Evolutionary conservation across 2,329 filamentous ascomycete genomes (phyloP).

Genomic region (Dactylellina parvicollis): DNA sequence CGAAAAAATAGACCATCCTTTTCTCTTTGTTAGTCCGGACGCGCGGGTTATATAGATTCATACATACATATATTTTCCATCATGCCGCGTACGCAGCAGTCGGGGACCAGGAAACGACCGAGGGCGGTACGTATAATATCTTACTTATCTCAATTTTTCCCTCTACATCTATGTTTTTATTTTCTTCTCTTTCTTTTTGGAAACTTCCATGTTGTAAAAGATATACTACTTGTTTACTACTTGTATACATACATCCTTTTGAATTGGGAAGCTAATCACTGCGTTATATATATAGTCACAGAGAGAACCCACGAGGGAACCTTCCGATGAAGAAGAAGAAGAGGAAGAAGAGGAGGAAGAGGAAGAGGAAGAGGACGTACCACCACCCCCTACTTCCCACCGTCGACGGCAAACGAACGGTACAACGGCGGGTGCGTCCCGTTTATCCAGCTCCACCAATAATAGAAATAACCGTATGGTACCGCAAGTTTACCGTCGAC

Average conservation of each 20-base stretch:
- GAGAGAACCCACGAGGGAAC: slow-evolving; percentile 27
- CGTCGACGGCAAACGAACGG: slow-evolving; percentile 4
- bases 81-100: slow-evolving; percentile 24
- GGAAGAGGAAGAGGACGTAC: slow-evolving; percentile 41
- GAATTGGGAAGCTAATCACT: neutral
- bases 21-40: too few species aligned
- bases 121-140: slow-evolving; percentile 8
- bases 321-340: slow-evolving; percentile 48
- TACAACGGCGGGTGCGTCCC: neutral
- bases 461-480: too few species aligned
- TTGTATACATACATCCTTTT: neutral
- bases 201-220: too few species aligned
- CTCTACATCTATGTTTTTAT: neutral
- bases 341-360: slow-evolving; percentile 51
- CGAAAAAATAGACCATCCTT: too few species aligned
- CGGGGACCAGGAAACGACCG: slow-evolving; percentile 22
- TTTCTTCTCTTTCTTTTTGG: neutral
- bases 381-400: neutral
- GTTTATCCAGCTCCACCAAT: neutral
- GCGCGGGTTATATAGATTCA: neutral
- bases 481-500: neutral
- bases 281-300: slow-evolving; percentile 22
- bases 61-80: neutral
- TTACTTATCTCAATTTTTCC: neutral
- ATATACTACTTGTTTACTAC: neutral